Base-by-base conservation (phyloP, 495 filamentous ascomycete species). In the Cercophora scortea region DNA sequence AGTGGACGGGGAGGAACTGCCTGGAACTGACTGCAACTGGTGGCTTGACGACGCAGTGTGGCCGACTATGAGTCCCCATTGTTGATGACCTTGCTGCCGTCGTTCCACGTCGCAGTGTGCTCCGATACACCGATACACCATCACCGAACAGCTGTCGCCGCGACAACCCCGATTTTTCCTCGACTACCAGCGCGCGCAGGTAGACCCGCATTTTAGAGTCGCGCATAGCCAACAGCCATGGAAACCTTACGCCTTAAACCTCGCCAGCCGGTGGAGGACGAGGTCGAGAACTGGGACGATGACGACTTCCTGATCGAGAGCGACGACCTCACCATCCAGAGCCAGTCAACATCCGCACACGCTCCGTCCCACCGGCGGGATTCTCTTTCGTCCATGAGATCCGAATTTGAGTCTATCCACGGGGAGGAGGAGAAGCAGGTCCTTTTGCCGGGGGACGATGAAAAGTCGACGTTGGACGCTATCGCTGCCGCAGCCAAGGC, bases 401-500 rank as follows among this genome's bases (percentile, higher is more conserved):
- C 90, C 33, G 89, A 95, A 56, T 73, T 86, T 36, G 87, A 89
- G 48, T 89, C 86, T 3, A 76, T 80, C 54, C 79, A 76, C 44
- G 85, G 79, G 51, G 89, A 94, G 61, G 88, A 96, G 57, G 89
- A 95, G 65, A 87, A 83, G 76, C 88, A 93, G 56, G 79, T 95
- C 16, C 78, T 87, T 47, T 62, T 95, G 8, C 83, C 85, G 0
- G 84, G 82, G 18, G 84, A 89, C 58, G 89, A 95, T 60, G 88
- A 95, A 56, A 74, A 78, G 47, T 86, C 86, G 0, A 92, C 83
- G 2, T 67, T 83, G 60, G 86, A 93, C 57, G 91, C 92, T 41
- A 90, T 98, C 59, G 81, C 85, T 15, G 88, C 89, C 4, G 93
- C 90, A 40, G 85, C 84, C 53, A 84, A 83, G 58, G 92, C 89